Base-by-base conservation (phyloP, 305 asterid species). In the Fraxinus latifolia region DNA sequence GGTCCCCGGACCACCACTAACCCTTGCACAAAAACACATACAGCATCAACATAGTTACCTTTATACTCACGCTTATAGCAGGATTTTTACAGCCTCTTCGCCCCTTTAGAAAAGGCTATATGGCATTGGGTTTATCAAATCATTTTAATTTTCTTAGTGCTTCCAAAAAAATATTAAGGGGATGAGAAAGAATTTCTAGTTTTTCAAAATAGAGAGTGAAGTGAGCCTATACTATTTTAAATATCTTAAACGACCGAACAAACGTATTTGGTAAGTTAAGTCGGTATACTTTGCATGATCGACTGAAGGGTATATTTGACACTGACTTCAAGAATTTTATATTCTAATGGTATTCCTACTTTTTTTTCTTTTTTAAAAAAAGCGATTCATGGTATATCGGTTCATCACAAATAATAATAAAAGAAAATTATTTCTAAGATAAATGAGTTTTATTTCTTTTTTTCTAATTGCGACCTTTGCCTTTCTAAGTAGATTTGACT, bases 1-100 rank as follows among this genome's bases (percentile, higher is more conserved):
- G 79, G 83, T 81, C 25, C 34, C 74, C 79, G 96, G 98, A 92
- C 98, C 98, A 92, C 98, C 98, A 91, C 95, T 84, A 87, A 68
- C 82, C 71, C 62, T 31, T 81, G 89, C 91, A 86, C 87, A 80
- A 77, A 86, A 82, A 68, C 84, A 85, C 83, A 81, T 33, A 84
- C 76, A 85, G 86, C 86, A 90, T 89, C 91, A 87, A 83, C 87
- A 85, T 76, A 29, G 37, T 68, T 68, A 12, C 37, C 36, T 88
- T 89, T 90, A 82, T 25, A 36, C 85, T 88, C 97, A 92, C 92
- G 97, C 97, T 92, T 84, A 87, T 81, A 76, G 74, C 84, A 80
- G 82, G 84, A 68, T 9, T 83, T 27, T 86, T 87, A 79, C 65
- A 79, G 85, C 84, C 80, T 76, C 81, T 71, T 68, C 67, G 8